These are phyloP conservation scores for Pichia sp. DNA, from an alignment of 1,139 yeast genomes.

Conservation along the genomic window DNA sequence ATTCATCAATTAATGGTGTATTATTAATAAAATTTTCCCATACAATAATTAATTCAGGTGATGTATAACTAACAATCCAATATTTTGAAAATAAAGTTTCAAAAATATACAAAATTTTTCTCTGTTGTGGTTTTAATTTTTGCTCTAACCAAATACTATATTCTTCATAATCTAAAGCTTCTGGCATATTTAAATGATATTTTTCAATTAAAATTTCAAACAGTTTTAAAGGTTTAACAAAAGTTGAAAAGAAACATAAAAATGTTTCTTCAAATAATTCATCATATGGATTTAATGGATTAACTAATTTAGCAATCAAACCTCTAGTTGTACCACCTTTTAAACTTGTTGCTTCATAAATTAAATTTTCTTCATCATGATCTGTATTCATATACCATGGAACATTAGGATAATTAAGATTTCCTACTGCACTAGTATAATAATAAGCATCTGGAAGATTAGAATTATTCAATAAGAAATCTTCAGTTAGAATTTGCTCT, in stretches of 20 bases:
- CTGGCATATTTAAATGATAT: slow-evolving; percentile 77
- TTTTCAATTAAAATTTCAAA: slow-evolving; percentile 57
- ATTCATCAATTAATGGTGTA: slow-evolving; percentile 9
- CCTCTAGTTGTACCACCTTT: slow-evolving; percentile 87
- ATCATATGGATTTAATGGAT: slow-evolving; percentile 59
- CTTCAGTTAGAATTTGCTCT: not conserved
- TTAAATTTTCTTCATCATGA: slow-evolving; percentile 67
- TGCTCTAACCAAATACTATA: slow-evolving; percentile 73
- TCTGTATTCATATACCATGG: slow-evolving; percentile 78
- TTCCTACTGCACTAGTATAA: slow-evolving; percentile 1
- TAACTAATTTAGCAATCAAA: slow-evolving; percentile 74
- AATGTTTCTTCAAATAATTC: slow-evolving; percentile 65
- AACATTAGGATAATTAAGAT: slow-evolving; percentile 46
- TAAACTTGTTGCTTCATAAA: slow-evolving; percentile 70
- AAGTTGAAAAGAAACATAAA: slow-evolving; percentile 70
- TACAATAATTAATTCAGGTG: slow-evolving; percentile 36
- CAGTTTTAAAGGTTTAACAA: slow-evolving; percentile 63
- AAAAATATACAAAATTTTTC: slow-evolving; percentile 66
- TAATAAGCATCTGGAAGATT: slow-evolving; percentile 7
- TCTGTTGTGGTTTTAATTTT: slow-evolving; percentile 61
- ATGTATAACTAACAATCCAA: slow-evolving; percentile 45
- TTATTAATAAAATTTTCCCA: slow-evolving; percentile 54
- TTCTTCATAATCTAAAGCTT: slow-evolving; percentile 79
- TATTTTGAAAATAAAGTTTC: slow-evolving; percentile 64
- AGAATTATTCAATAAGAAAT: not conserved